Conservation (phyloP, 1,139 yeast genomes). For the Pichia sp. region DNA sequence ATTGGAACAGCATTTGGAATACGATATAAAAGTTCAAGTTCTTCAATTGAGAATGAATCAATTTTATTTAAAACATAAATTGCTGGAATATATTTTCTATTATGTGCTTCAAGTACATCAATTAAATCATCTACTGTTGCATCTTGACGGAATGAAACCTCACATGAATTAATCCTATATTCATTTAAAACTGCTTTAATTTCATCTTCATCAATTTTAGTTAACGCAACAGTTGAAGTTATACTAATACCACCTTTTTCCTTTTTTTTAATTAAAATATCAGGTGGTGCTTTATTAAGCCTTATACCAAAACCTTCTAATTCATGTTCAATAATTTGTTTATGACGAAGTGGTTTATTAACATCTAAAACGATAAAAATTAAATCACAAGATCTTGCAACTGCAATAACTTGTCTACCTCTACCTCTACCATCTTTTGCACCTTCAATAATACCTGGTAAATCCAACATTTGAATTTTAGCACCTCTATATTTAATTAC, state of each 20-base stretch:
- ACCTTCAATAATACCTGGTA: conserved; percentile 98
- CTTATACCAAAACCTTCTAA: conserved; percentile 96
- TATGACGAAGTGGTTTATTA: conserved; percentile 91
- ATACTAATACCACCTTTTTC: conserved; percentile 94
- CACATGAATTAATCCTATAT: conserved; percentile 94
- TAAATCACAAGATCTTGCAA: conserved; percentile 91
- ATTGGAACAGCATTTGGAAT: conserved; percentile 97
- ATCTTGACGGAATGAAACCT: conserved; percentile 92
- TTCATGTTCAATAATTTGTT: conserved; percentile 88
- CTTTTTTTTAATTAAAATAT: conserved; percentile 82
- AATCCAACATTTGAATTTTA: conserved; percentile 93
- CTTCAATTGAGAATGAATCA: conserved; percentile 90
- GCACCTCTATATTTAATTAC: conserved; percentile 95
- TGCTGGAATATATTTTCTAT: conserved; percentile 92
- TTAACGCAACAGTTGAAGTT: conserved; percentile 87
- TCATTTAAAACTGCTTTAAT: conserved; percentile 94
- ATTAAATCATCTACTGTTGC: conserved; percentile 95
- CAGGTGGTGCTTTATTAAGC: conserved; percentile 86
- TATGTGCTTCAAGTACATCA: conserved; percentile 86
- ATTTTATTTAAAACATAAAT: conserved; percentile 90
- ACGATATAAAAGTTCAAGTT: conserved; percentile 78
- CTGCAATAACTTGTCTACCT: conserved; percentile 98
- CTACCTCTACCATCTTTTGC: conserved; percentile 99
- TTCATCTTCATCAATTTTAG: conserved; percentile 87
- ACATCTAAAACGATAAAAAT: conserved; percentile 92